phyloP scores from a whole-genome alignment of 2,329 filamentous ascomycete species.

The Eurotiales sp. region DNA sequence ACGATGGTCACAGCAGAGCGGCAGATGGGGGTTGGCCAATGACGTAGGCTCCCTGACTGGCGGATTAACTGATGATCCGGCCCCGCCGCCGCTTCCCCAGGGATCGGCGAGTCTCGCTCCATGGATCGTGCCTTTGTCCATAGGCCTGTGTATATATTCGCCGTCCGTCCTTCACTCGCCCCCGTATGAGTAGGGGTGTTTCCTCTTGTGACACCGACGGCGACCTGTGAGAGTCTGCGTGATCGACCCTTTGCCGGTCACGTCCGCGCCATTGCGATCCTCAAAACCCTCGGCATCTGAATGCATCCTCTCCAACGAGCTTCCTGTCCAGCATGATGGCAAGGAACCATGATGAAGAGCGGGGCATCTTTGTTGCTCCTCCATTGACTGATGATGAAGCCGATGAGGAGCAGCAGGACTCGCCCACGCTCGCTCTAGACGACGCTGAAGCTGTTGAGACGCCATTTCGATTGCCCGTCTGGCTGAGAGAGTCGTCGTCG shows the following conservation, averaged over 20 bases:
- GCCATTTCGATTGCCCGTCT: slow-evolving; percentile 37
- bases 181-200: too few relatives aligned
- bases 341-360: slow-evolving; percentile 12
- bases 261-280: too few relatives aligned
- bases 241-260: too few relatives aligned
- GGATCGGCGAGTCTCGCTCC: neutral
- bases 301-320: slow-evolving; percentile 1
- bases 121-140: neutral
- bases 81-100: neutral
- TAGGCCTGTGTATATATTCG: too few relatives aligned
- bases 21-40: too few relatives aligned
- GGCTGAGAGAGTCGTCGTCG: slow-evolving; percentile 46
- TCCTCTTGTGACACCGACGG: too few relatives aligned
- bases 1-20: too few relatives aligned
- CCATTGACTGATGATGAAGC: slow-evolving; percentile 12
- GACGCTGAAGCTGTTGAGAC: slow-evolving; percentile 7
- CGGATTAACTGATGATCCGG: slow-evolving; percentile 5
- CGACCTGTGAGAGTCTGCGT: too few relatives aligned
- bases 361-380: slow-evolving; percentile 8
- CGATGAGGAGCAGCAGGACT: slow-evolving; percentile 4
- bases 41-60: neutral
- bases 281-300: neutral
- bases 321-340: slow-evolving; percentile 11
- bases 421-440: slow-evolving; percentile 1
- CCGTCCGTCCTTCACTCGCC: too few relatives aligned